phyloP scores from a whole-genome alignment of 257 asterid species.

The Solanum sitiens region DNA sequence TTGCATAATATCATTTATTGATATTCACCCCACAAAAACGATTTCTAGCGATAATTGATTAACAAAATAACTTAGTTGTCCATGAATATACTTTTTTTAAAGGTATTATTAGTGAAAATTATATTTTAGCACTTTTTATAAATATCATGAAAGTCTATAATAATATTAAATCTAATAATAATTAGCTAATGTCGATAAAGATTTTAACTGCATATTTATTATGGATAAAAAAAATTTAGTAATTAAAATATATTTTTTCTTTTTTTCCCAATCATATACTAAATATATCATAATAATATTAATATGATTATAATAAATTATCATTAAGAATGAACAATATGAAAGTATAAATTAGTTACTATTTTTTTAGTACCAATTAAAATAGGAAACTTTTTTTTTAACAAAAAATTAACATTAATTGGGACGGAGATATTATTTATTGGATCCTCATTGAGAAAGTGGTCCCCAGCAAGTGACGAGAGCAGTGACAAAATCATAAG shows the following conservation, averaged over 20 bases:
- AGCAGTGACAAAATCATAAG: slow-evolving; percentile 13
- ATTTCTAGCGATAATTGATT: neutral
- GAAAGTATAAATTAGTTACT: neutral
- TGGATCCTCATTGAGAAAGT: no score
- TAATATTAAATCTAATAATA: no score
- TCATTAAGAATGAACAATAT: neutral
- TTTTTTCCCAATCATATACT: neutral
- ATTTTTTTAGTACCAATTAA: neutral
- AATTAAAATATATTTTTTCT: no score
- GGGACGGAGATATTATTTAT: neutral
- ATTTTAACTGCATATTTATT: no score
- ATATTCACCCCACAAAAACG: neutral
- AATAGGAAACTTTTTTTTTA: neutral
- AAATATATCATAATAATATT: neutral
- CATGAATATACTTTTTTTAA: accelerated
- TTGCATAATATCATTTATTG: neutral
- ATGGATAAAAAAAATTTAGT: no score
- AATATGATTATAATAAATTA: neutral
- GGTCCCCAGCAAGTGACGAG: slow-evolving; percentile 6
- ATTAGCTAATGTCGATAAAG: no score
- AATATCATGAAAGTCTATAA: accelerated
- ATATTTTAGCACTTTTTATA: accelerated
- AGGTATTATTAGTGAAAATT: neutral
- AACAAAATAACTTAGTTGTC: accelerated
- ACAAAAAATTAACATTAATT: neutral